Conservation (phyloP, 345 rosid genomes). For the Bruguiera gymnorhiza region DNA sequence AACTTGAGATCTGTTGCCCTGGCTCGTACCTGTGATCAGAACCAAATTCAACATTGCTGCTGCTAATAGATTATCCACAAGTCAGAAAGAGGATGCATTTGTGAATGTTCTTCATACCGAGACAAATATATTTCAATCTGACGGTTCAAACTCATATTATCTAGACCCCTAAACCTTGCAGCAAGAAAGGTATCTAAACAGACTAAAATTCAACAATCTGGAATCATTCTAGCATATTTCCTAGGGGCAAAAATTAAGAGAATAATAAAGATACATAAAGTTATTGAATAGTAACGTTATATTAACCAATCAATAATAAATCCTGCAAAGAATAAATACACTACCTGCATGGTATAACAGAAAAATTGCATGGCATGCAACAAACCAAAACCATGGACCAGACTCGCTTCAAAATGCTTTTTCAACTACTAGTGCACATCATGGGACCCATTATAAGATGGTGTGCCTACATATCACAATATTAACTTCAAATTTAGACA, state of each 20-base stretch:
- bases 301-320: too few species aligned
- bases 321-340: too few species aligned
- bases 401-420: too few species aligned
- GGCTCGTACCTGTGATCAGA: slow-evolving; percentile 67
- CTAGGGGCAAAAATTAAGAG: background rate
- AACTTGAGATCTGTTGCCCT: slow-evolving; percentile 81
- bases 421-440: too few species aligned
- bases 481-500: background rate
- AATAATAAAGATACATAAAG: background rate
- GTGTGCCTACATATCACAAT: background rate
- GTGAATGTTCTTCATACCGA: too few species aligned
- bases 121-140: background rate
- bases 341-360: too few species aligned
- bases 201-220: background rate
- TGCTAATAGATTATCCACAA: background rate
- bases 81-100: slow-evolving; percentile 3
- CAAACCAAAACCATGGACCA: too few species aligned
- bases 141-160: background rate
- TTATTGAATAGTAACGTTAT: background rate
- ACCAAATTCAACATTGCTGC: background rate
- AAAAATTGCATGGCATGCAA: too few species aligned
- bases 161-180: background rate
- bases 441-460: too few species aligned
- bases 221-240: background rate
- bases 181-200: background rate